Evolutionary conservation across 1,284 basidiomycete genomes (phyloP), one percentile per base, ranked within the genome.

Genomic region (Austroboletus novae-zelandiae): DNA sequence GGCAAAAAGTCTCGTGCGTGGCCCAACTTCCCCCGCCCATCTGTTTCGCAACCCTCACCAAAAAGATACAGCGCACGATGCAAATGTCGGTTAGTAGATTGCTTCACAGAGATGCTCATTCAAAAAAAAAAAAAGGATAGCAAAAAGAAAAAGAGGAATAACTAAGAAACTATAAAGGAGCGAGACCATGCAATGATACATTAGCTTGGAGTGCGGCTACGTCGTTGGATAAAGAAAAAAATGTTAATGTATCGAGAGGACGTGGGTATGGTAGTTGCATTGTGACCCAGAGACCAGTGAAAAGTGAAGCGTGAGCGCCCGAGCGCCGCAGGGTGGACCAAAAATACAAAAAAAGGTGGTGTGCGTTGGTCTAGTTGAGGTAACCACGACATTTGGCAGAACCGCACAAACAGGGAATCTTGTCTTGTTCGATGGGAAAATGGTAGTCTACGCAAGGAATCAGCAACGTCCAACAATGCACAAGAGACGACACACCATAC

Each of bases 361-460:
- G 35, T 15, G 45, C 17, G 37, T 44, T 41, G 37, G 39, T 57
- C 59, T 23, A 94, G 74, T 94, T 94, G 75, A 94, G 87, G 76
- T 82, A 94, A 55, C 91, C 91, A 62, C 90, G 85, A 72, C 91
- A 94, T 71, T 89, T 91, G 59, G 78, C 77, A 56, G 90, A 89
- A 57, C 91, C 91, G 64, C 91, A 94, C 23, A 94, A 75, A 75
- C 91, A 94, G 44, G 89, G 88, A 58, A 94, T 94, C 71, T 89
- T 96, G 76, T 89, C 91, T 71, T 91, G 87, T 72, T 95, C 91
- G 67, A 92, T 88, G 42, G 91, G 91, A 74, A 94, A 94, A 70
- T 94, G 91, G 72, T 94, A 94, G 73, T 94, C 91, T 92, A 61
- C 7, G 54, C 20, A 23, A 23, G 5, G 20, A 23, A 23, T 23